phyloP scores from a whole-genome alignment of 371 early-diverging fungal species.

The Saksenaea vasiformis region DNA sequence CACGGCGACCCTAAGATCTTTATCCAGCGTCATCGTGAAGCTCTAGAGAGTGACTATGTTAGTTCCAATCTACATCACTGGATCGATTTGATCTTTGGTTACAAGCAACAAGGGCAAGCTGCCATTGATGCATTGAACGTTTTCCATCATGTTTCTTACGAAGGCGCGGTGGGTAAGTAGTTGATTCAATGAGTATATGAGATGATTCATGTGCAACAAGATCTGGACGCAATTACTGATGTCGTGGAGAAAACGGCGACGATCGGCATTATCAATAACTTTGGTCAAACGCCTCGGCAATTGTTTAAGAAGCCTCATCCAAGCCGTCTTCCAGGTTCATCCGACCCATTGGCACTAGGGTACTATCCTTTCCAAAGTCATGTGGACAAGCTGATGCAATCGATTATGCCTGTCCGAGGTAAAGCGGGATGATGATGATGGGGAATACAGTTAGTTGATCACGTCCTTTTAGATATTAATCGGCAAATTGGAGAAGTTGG shows the following conservation, averaged over 20 bases:
- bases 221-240: constrained; percentile 85
- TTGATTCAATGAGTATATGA: neutral
- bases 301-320: constrained; percentile 83
- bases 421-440: constrained; percentile 11
- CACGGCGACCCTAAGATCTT: constrained; percentile 84
- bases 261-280: constrained; percentile 92
- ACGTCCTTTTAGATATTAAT: constrained; percentile 54
- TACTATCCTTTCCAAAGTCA: constrained; percentile 55
- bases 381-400: constrained; percentile 58
- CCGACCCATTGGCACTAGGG: constrained; percentile 37
- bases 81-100: constrained; percentile 92
- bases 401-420: constrained; percentile 59
- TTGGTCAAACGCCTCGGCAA: constrained; percentile 93
- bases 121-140: constrained; percentile 88
- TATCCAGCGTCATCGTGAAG: constrained; percentile 86
- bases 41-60: constrained; percentile 91
- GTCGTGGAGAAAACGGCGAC: constrained; percentile 89
- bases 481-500: constrained; percentile 57
- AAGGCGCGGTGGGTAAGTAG: constrained; percentile 76
- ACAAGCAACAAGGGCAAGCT: constrained; percentile 81
- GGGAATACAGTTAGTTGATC: too few relatives aligned
- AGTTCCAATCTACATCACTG: constrained; percentile 83
- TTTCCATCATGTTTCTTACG: constrained; percentile 90
- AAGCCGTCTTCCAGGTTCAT: constrained; percentile 34
- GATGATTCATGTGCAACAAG: constrained; percentile 16